Evolutionary conservation across 202 grass and related monocot species (phyloP).

Genomic region (Digitaria exilis): DNA sequence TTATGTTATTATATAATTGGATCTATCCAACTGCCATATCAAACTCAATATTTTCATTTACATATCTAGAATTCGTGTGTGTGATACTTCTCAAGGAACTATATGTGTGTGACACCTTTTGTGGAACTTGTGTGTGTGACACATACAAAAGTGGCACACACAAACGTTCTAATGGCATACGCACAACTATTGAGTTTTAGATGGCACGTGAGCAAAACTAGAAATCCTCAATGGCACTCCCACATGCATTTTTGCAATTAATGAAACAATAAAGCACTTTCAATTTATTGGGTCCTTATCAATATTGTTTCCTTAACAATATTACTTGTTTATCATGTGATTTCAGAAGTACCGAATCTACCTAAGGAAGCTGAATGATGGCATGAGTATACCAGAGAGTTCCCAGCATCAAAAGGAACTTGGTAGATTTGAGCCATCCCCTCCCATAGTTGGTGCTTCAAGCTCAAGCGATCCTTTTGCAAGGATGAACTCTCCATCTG

Average conservation of each 20-base stretch:
- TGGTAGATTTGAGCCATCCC: slow-evolving; percentile 22
- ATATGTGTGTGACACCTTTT: too few relatives aligned
- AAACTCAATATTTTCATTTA: too few relatives aligned
- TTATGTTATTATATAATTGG: background rate
- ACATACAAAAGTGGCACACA: background rate
- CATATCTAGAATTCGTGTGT: too few relatives aligned
- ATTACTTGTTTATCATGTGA: too few relatives aligned
- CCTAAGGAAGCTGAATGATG: too few relatives aligned
- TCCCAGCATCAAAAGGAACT: slow-evolving; percentile 37
- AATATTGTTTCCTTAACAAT: too few relatives aligned
- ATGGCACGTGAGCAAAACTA: background rate
- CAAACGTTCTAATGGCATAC: background rate
- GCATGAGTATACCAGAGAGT: too few relatives aligned
- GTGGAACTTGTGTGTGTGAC: background rate
- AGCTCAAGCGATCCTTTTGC: slow-evolving; percentile 21
- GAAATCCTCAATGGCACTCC: background rate
- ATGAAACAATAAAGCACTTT: too few relatives aligned
- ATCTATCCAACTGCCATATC: too few relatives aligned
- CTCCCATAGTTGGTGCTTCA: background rate
- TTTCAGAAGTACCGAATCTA: too few relatives aligned
- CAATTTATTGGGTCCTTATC: too few relatives aligned
- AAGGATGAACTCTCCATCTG: slow-evolving; percentile 24
- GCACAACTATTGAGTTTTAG: background rate
- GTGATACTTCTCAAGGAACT: too few relatives aligned
- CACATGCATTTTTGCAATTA: background rate